These are phyloP conservation scores for Euptelea pleiosperma DNA, from an alignment of 164 flowering plant genomes.

Conservation along the genomic window DNA sequence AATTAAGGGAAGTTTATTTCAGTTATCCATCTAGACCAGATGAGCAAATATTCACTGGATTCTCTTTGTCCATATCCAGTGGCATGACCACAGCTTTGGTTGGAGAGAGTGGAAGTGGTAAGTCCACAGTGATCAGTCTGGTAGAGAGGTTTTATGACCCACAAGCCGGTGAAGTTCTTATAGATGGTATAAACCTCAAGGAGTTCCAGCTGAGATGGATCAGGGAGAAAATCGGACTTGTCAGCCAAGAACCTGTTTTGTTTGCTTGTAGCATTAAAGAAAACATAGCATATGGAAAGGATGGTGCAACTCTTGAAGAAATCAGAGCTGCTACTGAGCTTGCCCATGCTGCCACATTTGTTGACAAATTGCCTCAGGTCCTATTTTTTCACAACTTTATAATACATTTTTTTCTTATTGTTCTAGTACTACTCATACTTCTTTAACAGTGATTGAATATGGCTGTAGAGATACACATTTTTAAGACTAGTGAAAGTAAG, in stretches of 20 bases:
- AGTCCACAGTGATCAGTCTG: conserved; percentile 26
- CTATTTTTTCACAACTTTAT: neutral
- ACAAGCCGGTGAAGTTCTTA: conserved; percentile 15
- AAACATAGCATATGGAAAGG: conserved; percentile 29
- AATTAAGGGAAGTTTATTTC: conserved; percentile 20
- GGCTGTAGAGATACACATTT: too few relatives aligned
- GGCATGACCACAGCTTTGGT: conserved; percentile 22
- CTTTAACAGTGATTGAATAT: too few relatives aligned
- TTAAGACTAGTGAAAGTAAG: too few relatives aligned
- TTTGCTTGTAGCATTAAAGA: conserved; percentile 28
- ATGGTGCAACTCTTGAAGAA: conserved; percentile 24
- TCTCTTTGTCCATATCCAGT: conserved; percentile 22
- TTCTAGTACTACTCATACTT: too few relatives aligned
- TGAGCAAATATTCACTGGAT: conserved; percentile 14
- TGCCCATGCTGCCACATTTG: conserved; percentile 32
- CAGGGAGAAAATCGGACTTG: conserved; percentile 30
- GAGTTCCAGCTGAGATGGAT: conserved; percentile 33
- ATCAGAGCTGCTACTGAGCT: conserved; percentile 26
- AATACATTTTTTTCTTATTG: neutral
- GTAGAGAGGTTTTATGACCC: conserved; percentile 19
- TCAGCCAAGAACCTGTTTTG: conserved; percentile 35
- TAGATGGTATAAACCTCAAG: conserved; percentile 19
- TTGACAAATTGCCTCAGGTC: conserved; percentile 30
- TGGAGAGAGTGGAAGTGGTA: conserved; percentile 34
- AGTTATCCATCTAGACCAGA: conserved; percentile 20